Conservation (phyloP, 352 stramenopile genomes). For the Phytopythium vexans region DNA sequence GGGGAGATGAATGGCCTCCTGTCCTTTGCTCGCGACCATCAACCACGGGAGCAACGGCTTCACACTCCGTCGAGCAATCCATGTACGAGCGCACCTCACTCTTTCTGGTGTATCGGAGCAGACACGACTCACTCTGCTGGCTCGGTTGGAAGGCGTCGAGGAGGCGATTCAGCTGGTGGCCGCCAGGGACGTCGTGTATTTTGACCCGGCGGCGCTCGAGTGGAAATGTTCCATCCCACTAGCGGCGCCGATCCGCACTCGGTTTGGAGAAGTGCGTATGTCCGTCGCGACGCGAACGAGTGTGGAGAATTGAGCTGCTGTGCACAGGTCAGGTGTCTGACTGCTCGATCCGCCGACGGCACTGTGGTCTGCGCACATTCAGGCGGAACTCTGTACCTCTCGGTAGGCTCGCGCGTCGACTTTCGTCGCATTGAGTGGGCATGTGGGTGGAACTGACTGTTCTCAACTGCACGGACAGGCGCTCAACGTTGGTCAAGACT, state of each 20-base stretch:
- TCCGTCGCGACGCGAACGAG: background rate
- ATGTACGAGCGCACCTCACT: background rate
- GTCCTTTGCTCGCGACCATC: no score
- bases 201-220: conserved; percentile 25
- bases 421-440: background rate
- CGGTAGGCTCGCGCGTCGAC: conserved; percentile 18
- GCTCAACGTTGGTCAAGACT: conserved; percentile 30
- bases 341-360: conserved; percentile 45
- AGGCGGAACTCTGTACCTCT: conserved; percentile 36
- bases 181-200: conserved; percentile 48
- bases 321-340: conserved; percentile 31
- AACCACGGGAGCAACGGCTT: no score
- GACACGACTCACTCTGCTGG: no score
- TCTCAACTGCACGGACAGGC: background rate
- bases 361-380: conserved; percentile 49
- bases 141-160: conserved; percentile 33
- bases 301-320: background rate
- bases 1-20: no score
- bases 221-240: conserved; percentile 44
- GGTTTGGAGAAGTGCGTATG: conserved; percentile 41
- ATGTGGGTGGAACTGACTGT: background rate
- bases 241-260: conserved; percentile 38
- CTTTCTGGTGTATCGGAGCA: background rate
- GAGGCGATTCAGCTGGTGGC: conserved; percentile 49
- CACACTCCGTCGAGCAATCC: background rate